Evolutionary conservation across 768 basidiomycete species (phyloP).

Genomic region (Tylopilus vinaceipallidus): DNA sequence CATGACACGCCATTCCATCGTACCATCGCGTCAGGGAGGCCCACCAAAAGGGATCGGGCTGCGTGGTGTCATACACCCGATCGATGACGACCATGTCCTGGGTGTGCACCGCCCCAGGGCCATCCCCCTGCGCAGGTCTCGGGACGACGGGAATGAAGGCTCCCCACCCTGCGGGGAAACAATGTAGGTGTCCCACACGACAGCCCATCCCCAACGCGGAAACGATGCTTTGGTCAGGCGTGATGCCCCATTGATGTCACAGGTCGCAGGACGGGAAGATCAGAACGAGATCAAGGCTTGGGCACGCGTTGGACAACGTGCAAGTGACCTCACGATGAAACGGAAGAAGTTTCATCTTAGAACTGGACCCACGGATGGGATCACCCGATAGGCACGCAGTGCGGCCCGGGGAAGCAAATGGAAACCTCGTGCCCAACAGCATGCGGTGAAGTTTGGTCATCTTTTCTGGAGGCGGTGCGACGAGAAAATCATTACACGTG

Average conservation of each 20-base stretch:
- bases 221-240: neutral
- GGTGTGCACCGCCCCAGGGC: neutral
- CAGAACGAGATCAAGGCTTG: neutral
- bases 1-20: too few species aligned
- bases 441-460: conserved; percentile 12
- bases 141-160: conserved; percentile 14
- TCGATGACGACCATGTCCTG: conserved; percentile 15
- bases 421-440: conserved; percentile 20
- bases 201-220: neutral
- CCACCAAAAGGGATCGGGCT: too few species aligned
- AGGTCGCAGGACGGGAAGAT: conserved; percentile 3
- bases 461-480: conserved; percentile 12
- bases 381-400: conserved; percentile 13
- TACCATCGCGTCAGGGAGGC: too few species aligned
- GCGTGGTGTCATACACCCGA: too few species aligned
- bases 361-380: conserved; percentile 5
- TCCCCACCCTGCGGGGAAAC: conserved; percentile 16
- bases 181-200: neutral
- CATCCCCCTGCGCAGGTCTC: conserved; percentile 10
- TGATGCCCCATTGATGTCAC: conserved; percentile 15
- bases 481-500: conserved; percentile 18
- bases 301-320: conserved; percentile 13
- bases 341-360: too few species aligned
- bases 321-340: conserved; percentile 11
- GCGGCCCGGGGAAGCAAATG: conserved; percentile 22